phyloP scores from a whole-genome alignment of 345 rosid genomes.

The Murraya koenigii region DNA sequence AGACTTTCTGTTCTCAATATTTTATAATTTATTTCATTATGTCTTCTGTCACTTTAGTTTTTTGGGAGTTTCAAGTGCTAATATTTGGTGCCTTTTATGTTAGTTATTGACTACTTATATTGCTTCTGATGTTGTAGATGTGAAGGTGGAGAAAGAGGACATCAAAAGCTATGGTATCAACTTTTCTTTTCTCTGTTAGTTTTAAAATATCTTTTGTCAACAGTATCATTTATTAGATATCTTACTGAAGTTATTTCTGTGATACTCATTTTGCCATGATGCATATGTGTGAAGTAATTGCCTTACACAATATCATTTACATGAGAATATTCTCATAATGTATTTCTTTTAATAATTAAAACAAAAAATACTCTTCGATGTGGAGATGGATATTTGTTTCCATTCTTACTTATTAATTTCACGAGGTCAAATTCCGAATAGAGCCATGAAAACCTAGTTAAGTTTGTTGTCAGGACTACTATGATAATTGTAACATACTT shows the following conservation, averaged over 20 bases:
- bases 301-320: background rate
- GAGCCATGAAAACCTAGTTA: background rate
- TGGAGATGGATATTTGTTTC: background rate
- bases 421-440: background rate
- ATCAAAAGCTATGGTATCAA: conserved; percentile 60
- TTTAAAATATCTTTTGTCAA: background rate
- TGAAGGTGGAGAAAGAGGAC: conserved; percentile 84
- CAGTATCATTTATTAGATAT: conserved; percentile 1
- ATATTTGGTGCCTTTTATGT: background rate
- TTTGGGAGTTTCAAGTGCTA: conserved; percentile 3
- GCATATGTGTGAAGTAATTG: background rate
- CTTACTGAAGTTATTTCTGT: background rate
- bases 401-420: background rate
- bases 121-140: conserved; percentile 48
- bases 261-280: background rate
- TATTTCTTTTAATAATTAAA: background rate
- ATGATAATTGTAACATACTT: background rate
- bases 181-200: background rate
- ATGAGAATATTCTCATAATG: background rate
- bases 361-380: background rate
- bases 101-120: conserved; percentile 11
- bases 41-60: background rate
- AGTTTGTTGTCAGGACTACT: background rate
- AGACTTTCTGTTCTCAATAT: background rate
- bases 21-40: background rate